Conservation (phyloP, 805 yeast genomes). For the Candida xyloterini region DNA sequence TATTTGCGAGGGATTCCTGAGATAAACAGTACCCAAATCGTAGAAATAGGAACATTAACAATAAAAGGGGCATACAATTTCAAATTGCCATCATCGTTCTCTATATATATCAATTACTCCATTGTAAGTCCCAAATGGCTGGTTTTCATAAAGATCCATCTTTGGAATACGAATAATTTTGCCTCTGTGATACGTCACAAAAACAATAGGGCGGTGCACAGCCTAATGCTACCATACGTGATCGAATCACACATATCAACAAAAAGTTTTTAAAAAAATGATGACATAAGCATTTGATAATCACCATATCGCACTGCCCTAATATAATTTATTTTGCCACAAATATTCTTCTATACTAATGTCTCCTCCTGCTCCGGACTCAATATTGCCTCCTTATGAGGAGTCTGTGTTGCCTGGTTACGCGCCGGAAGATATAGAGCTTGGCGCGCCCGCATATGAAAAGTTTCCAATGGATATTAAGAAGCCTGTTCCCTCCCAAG, state of each 20-base stretch:
- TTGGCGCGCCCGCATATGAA: slow-evolving; percentile 1
- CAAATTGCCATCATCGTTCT: too few relatives aligned
- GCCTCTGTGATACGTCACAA: background rate
- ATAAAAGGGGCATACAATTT: too few relatives aligned
- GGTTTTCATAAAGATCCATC: background rate
- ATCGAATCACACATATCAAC: too few relatives aligned
- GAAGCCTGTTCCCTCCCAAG: slow-evolving; percentile 29
- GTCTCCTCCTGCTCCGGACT: background rate
- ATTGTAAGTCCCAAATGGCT: slow-evolving; percentile 5
- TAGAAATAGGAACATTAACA: background rate
- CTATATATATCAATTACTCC: background rate
- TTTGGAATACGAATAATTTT: background rate
- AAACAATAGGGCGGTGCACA: too few relatives aligned
- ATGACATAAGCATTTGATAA: too few relatives aligned
- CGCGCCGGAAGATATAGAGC: slow-evolving; percentile 4
- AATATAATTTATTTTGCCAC: background rate
- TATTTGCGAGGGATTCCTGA: slow-evolving; percentile 10
- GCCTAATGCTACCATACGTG: background rate
- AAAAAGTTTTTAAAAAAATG: too few relatives aligned
- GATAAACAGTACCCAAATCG: background rate
- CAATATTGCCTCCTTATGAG: slow-evolving; percentile 1
- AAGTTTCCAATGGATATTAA: slow-evolving; percentile 9
- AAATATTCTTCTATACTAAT: background rate
- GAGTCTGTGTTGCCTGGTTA: slow-evolving; percentile 8
- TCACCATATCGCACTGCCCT: background rate